A percentile compares a stretch with the other conserved stretches of the same genome.
These are phyloP conservation scores for Mucor irregularis DNA, from an alignment of 371 early-diverging fungal genomes.

Conservation along the genomic window DNA sequence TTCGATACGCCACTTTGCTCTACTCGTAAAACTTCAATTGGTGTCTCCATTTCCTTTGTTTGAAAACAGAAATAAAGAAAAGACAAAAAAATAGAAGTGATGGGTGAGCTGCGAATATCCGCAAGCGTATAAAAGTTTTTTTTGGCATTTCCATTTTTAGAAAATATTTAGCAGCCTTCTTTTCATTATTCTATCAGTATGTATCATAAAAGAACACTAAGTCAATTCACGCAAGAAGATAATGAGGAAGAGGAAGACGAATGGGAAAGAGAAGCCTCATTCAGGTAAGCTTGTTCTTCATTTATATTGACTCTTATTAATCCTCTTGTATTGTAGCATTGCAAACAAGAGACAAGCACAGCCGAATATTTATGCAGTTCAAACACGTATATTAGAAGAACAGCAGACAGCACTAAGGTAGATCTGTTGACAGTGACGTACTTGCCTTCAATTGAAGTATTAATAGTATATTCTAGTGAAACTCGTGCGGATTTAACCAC, in stretches of 20 bases:
- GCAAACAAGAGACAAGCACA: not conserved
- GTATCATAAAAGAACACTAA: not conserved
- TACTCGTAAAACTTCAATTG: slow-evolving; percentile 44
- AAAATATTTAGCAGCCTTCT: not conserved
- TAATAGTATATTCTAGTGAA: not conserved
- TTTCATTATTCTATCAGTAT: slow-evolving; percentile 4
- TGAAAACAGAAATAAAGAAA: not conserved
- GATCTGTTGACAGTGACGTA: too few relatives aligned
- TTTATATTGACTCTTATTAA: too few relatives aligned
- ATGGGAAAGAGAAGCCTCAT: slow-evolving; percentile 23
- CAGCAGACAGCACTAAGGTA: slow-evolving; percentile 20
- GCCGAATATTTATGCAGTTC: slow-evolving; percentile 7
- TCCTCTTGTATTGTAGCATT: not conserved
- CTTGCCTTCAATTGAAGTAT: not conserved
- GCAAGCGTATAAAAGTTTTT: too few relatives aligned
- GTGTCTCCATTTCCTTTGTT: slow-evolving; percentile 28
- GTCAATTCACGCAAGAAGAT: slow-evolving; percentile 1
- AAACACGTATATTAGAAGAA: slow-evolving; percentile 8
- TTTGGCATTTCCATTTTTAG: not conserved
- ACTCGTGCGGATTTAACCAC: not conserved
- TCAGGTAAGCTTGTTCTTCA: not conserved
- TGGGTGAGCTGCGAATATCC: too few relatives aligned
- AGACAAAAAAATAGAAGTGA: not conserved
- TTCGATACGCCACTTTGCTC: slow-evolving; percentile 63
- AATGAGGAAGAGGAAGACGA: slow-evolving; percentile 23